These are phyloP conservation scores for Diplodia sapinea DNA, from an alignment of 2,329 filamentous ascomycete species.

Conservation along the genomic window DNA sequence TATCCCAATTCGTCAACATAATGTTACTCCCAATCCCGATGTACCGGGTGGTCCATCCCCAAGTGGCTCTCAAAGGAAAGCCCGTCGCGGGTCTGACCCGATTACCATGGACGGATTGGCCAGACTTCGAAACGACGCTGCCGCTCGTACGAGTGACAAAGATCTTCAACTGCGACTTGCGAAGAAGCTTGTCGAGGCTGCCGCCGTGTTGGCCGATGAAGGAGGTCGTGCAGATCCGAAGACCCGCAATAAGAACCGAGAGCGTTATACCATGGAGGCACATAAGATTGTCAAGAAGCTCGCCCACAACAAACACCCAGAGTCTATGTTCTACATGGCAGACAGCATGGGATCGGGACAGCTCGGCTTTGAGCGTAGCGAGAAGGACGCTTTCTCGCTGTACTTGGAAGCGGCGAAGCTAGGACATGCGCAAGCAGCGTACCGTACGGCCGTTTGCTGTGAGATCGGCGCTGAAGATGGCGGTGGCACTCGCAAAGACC, in stretches of 20 bases:
- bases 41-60: constrained; percentile 24
- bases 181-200: constrained; percentile 85
- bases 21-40: constrained; percentile 47
- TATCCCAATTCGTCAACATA: constrained; percentile 61
- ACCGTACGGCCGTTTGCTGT: constrained; percentile 94
- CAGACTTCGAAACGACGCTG: constrained; percentile 70
- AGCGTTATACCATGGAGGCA: constrained; percentile 83
- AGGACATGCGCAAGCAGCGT: constrained; percentile 84
- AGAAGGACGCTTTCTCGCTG: constrained; percentile 89
- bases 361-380: constrained; percentile 78
- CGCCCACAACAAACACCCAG: constrained; percentile 71
- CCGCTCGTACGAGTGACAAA: constrained; percentile 74
- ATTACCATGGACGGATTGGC: constrained; percentile 83
- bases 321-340: constrained; percentile 92
- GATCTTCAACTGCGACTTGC: constrained; percentile 74
- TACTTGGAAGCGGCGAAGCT: constrained; percentile 94
- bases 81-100: constrained; percentile 52
- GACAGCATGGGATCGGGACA: constrained; percentile 85
- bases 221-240: constrained; percentile 73
- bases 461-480: constrained; percentile 95
- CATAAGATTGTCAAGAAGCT: constrained; percentile 93
- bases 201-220: constrained; percentile 77
- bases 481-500: constrained; percentile 88
- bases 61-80: constrained; percentile 5
- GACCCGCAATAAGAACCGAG: constrained; percentile 68